Evolutionary conservation across 257 asterid genomes (phyloP).

Genomic region (Solanum commersonii): DNA sequence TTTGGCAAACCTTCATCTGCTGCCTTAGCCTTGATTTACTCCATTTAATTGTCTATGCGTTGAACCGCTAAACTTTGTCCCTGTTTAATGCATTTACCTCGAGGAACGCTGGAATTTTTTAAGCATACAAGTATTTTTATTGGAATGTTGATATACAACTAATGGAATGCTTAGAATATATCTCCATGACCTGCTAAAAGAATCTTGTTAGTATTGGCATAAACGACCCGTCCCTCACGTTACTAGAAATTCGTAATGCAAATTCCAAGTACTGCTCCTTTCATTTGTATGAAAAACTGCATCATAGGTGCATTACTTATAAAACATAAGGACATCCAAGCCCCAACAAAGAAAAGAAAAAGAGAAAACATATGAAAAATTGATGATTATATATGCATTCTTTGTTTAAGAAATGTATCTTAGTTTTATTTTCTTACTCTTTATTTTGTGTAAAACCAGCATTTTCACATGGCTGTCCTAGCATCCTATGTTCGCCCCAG

Average conservation of each 20-base stretch:
- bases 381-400: not conserved
- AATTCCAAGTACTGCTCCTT: not conserved
- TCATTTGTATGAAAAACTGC: not conserved
- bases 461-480: constrained; percentile 67
- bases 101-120: not conserved
- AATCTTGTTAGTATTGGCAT: not conserved
- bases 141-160: not conserved
- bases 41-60: not conserved
- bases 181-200: not conserved
- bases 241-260: not conserved
- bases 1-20: not conserved
- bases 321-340: too few relatives aligned
- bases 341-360: too few relatives aligned
- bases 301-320: too few relatives aligned
- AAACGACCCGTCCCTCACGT: not conserved
- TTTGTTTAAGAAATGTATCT: not conserved
- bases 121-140: not conserved
- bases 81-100: not conserved
- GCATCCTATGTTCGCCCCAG: constrained; percentile 44
- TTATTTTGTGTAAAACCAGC: constrained; percentile 24
- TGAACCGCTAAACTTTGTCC: not conserved
- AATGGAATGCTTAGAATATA: not conserved
- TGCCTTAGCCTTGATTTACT: not conserved
- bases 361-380: too few relatives aligned
- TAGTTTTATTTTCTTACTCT: not conserved